Evolutionary conservation across 139 green algal genomes (phyloP), one percentile per base, ranked within the genome.

Genomic region (Limnomonas spitsbergensis): DNA sequence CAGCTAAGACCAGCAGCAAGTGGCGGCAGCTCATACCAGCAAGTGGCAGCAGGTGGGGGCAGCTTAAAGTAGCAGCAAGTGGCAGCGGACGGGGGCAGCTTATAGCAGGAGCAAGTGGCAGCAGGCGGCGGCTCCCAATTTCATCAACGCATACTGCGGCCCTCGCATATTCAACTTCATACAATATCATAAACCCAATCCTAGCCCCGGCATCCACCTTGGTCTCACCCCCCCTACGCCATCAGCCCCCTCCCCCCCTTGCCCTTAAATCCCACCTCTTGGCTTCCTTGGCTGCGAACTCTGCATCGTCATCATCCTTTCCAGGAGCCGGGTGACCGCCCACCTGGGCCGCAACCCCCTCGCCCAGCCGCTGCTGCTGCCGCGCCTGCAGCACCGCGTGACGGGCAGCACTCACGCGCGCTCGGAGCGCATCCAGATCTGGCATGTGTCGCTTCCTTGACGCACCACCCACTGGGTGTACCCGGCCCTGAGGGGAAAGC

Each of bases 211-310:
- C 14, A 61, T 29, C 47, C 14, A 61, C 20, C n/a, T n/a, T n/a
- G n/a, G n/a, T n/a, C n/a, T n/a, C n/a, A n/a, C n/a, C n/a, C n/a
- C n/a, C n/a, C n/a, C n/a, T n/a, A n/a, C n/a, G n/a, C n/a, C n/a
- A n/a, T n/a, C n/a, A n/a, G n/a, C n/a, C n/a, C n/a, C n/a, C n/a
- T n/a, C n/a, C n/a, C n/a, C n/a, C n/a, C 47, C 47, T 61, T 61
- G 47, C 47, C 14, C 20, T 61, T 61, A 29, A 61, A 20, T 14
- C 14, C 47, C 20, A 61, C 47, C 47, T 61, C 47, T 20, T 61
- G 7, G 68, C 68, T 32, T 74, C 68, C 68, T 74, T 74, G 35
- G 68, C 68, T 27, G 68, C 34, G 24, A 74, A 74, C 29, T 39
- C 42, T 2, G 67, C 29, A 40, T 38, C 75, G 3, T 68, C 54